Percentiles rank a stretch among this genome's conserved stretches.
These are phyloP conservation scores for Fomitopsis serialis DNA, from an alignment of 768 basidiomycete species.

Conservation along the genomic window DNA sequence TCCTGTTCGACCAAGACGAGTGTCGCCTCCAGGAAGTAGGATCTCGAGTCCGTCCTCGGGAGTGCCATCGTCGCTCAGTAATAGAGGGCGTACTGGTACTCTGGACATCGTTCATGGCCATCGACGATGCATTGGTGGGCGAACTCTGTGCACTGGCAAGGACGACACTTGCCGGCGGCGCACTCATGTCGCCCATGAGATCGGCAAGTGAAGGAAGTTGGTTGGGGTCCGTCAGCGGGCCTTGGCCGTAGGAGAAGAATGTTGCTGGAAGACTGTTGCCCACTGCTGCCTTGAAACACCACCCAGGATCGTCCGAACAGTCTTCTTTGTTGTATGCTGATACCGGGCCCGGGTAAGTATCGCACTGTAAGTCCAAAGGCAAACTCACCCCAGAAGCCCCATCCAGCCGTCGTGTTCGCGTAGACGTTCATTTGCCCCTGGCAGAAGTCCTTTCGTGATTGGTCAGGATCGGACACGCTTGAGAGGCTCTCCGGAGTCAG, in stretches of 20 bases:
- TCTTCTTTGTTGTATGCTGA: slow-evolving; percentile 58
- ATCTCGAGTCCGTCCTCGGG: neutral
- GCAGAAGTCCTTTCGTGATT: slow-evolving; percentile 48
- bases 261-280: slow-evolving; percentile 48
- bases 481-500: slow-evolving; percentile 44
- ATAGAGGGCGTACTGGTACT: neutral
- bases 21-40: neutral
- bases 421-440: slow-evolving; percentile 55
- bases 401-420: slow-evolving; percentile 50
- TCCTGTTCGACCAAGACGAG: neutral
- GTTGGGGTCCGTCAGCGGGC: slow-evolving; percentile 16
- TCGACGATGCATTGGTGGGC: neutral
- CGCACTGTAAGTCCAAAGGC: too few species aligned
- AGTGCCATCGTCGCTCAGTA: neutral
- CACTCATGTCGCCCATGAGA: slow-evolving; percentile 14
- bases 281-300: slow-evolving; percentile 65
- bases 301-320: slow-evolving; percentile 53
- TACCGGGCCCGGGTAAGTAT: neutral
- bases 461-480: slow-evolving; percentile 37
- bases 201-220: slow-evolving; percentile 19
- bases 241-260: slow-evolving; percentile 49
- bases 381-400: slow-evolving; percentile 64
- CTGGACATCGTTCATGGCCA: neutral
- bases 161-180: slow-evolving; percentile 9
- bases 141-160: neutral